Evolutionary conservation across 441 rosid species (phyloP).

Genomic region (Macaranga tanarius): DNA sequence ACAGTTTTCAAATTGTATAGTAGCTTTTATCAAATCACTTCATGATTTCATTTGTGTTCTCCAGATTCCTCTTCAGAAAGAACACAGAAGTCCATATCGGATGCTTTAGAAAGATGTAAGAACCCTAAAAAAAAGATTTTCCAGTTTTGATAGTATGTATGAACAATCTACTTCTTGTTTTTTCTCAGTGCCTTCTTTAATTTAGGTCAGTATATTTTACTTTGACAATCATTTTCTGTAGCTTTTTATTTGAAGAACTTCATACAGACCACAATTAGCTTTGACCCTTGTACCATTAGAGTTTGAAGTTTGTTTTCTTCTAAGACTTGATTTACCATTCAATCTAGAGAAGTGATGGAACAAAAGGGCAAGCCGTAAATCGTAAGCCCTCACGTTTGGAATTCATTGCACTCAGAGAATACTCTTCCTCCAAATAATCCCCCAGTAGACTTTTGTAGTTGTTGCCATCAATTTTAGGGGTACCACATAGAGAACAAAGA

Average conservation of each 20-base stretch:
- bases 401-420: no score
- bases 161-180: neutral
- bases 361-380: neutral
- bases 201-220: neutral
- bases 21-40: slow-evolving; percentile 5
- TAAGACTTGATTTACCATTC: neutral
- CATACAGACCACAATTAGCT: neutral
- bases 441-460: no score
- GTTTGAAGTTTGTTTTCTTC: neutral
- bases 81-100: slow-evolving; percentile 29
- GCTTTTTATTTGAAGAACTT: neutral
- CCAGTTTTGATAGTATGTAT: neutral
- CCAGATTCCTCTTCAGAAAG: slow-evolving; percentile 41
- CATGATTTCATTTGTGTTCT: slow-evolving; percentile 10
- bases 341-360: neutral
- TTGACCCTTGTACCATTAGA: neutral
- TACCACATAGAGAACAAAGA: no score
- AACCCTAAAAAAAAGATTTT: neutral
- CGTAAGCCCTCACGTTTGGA: no score
- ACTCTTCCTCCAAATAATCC: no score
- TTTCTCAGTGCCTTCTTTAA: neutral
- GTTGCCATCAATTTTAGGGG: no score
- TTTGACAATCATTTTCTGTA: neutral
- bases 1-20: no score
- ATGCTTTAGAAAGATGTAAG: slow-evolving; percentile 47